Percentiles rank a stretch among this genome's conserved stretches.
phyloP scores from a whole-genome alignment of 257 asterid genomes.

The Solanum boliviense region DNA sequence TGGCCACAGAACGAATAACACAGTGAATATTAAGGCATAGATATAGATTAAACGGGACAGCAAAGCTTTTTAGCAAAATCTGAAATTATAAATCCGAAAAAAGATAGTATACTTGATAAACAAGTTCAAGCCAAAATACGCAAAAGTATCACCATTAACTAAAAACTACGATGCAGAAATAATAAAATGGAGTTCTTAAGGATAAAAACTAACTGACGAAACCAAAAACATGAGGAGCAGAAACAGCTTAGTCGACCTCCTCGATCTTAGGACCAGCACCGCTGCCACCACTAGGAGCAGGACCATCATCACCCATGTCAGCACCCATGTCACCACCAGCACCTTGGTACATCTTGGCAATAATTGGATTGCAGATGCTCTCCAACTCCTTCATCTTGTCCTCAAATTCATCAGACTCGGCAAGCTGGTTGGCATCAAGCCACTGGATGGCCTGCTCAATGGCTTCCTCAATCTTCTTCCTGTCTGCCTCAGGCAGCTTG shows the following conservation, averaged over 20 bases:
- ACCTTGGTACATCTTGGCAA: constrained; percentile 5
- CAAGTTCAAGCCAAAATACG: not conserved
- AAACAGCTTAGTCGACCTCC: constrained; percentile 35
- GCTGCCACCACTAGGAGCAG: constrained; percentile 24
- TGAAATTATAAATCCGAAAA: not conserved
- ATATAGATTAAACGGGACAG: too few relatives aligned
- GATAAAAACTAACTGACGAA: not conserved
- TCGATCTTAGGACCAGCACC: constrained; percentile 58
- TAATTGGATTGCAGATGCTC: not conserved
- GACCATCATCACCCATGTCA: constrained; percentile 45
- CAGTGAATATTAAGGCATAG: not conserved
- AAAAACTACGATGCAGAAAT: not conserved
- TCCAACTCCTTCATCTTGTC: constrained; percentile 24
- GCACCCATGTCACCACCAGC: constrained; percentile 27
- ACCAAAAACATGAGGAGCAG: not conserved
- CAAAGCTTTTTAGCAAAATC: not conserved
- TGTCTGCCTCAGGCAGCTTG: constrained; percentile 27
- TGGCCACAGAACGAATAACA: not conserved
- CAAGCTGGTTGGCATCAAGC: constrained; percentile 26
- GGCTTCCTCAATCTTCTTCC: constrained; percentile 23
- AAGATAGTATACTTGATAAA: not conserved
- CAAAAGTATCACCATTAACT: not conserved
- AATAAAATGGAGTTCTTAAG: not conserved
- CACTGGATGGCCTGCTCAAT: constrained; percentile 19
- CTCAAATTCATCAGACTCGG: constrained; percentile 20